These are phyloP conservation scores for Solanum etuberosum DNA, from an alignment of 257 asterid species.

Conservation along the genomic window DNA sequence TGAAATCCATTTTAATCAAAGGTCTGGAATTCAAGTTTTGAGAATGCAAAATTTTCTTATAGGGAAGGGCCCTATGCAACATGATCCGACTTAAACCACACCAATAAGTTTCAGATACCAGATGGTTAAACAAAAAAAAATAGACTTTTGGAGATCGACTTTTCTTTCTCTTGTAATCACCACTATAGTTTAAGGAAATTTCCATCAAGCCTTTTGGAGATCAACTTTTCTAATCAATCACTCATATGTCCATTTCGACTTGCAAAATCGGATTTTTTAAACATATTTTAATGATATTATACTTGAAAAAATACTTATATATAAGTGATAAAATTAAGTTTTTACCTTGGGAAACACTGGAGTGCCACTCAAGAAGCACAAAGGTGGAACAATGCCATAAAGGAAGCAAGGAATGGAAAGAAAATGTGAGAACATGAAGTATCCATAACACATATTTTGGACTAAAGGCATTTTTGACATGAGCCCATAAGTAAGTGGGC, in stretches of 20 bases:
- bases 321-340: background rate
- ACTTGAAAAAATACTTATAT: background rate
- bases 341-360: constrained; percentile 55
- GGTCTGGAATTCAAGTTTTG: background rate
- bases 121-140: background rate
- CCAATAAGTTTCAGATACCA: background rate
- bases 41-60: background rate
- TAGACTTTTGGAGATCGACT: too few relatives aligned
- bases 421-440: constrained; percentile 29
- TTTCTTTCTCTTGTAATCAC: too few relatives aligned
- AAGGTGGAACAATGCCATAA: constrained; percentile 39
- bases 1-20: background rate
- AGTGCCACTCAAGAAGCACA: constrained; percentile 38
- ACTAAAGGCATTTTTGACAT: constrained; percentile 28
- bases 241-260: background rate
- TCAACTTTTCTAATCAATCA: background rate
- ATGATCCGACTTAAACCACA: background rate
- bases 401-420: constrained; percentile 31
- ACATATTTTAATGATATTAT: background rate
- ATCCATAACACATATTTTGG: constrained; percentile 50
- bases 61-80: accelerated
- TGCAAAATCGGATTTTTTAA: background rate
- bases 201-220: background rate
- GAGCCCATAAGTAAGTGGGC: constrained; percentile 46
- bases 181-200: background rate